phyloP scores from a whole-genome alignment of 2,329 filamentous ascomycete genomes.

The Plectosphaerella sp. region DNA sequence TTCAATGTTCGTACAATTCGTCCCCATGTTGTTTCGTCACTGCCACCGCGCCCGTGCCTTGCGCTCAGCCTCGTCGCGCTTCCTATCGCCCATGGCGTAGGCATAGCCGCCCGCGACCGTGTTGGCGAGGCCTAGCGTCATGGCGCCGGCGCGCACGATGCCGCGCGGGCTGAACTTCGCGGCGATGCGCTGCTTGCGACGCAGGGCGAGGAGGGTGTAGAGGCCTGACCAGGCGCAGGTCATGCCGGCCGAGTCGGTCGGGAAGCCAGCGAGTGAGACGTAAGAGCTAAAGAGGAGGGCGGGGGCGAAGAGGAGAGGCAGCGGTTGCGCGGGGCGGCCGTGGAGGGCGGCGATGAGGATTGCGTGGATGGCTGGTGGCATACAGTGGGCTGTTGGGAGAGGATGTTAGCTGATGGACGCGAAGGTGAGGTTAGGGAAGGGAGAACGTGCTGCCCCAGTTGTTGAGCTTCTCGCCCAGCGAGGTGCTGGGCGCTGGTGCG shows the following conservation, averaged over 20 bases:
- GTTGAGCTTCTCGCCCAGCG: slow-evolving; percentile 28
- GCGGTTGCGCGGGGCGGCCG: slow-evolving; percentile 44
- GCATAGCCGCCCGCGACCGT: slow-evolving; percentile 44
- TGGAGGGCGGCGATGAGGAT: slow-evolving; percentile 54
- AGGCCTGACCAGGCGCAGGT: slow-evolving; percentile 53
- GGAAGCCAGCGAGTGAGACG: slow-evolving; percentile 55
- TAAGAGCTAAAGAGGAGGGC: slow-evolving; percentile 53
- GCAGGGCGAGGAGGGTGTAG: slow-evolving; percentile 51
- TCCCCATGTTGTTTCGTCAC: not conserved
- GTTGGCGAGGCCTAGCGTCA: slow-evolving; percentile 46
- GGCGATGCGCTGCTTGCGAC: slow-evolving; percentile 35
- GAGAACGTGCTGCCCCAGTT: slow-evolving; percentile 46
- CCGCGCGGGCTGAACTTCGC: slow-evolving; percentile 43
- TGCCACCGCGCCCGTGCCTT: slow-evolving; percentile 46
- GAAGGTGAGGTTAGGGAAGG: slow-evolving; percentile 1
- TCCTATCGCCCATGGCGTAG: slow-evolving; percentile 46
- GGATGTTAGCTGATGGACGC: slow-evolving; percentile 2
- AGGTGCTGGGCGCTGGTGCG: slow-evolving; percentile 17
- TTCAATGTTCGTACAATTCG: too few relatives aligned
- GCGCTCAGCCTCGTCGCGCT: slow-evolving; percentile 43
- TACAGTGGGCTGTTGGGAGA: slow-evolving; percentile 38
- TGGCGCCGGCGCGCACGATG: slow-evolving; percentile 43
- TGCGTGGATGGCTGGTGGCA: slow-evolving; percentile 51
- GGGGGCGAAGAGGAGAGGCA: slow-evolving; percentile 46
- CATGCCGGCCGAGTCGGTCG: slow-evolving; percentile 51